phyloP scores from a whole-genome alignment of 2,329 filamentous ascomycete genomes.

The Fusarium equiseti region DNA sequence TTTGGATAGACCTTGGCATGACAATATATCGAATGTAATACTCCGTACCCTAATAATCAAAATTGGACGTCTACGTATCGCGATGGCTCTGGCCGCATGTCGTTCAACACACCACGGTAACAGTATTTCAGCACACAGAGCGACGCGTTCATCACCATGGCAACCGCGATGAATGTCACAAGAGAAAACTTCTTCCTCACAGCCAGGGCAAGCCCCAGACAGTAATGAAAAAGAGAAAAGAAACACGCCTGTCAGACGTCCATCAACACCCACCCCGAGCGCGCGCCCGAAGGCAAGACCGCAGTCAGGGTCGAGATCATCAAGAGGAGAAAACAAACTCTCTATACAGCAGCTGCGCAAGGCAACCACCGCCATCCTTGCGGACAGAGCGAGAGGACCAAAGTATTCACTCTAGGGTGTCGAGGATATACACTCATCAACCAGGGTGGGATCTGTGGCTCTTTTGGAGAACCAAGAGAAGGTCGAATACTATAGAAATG shows the following conservation, averaged over 20 bases:
- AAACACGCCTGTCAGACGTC: constrained; percentile 85
- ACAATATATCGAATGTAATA: not conserved
- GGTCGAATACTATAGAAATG: constrained; percentile 98
- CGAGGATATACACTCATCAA: constrained; percentile 75
- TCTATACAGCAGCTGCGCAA: constrained; percentile 73
- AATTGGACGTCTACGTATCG: rapidly evolving
- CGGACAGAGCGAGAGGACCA: constrained; percentile 47
- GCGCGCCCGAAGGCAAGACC: constrained; percentile 82
- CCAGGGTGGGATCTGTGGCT: constrained; percentile 86
- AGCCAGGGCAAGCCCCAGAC: constrained; percentile 59
- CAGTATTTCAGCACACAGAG: rapidly evolving
- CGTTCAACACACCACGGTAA: rapidly evolving
- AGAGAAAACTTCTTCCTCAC: constrained; percentile 63
- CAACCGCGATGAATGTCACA: rapidly evolving
- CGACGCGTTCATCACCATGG: rapidly evolving
- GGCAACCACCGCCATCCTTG: constrained; percentile 67
- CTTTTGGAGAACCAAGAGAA: constrained; percentile 90
- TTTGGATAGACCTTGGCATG: not conserved
- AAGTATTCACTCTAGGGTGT: constrained; percentile 59
- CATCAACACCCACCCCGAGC: constrained; percentile 84
- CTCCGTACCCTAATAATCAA: not conserved
- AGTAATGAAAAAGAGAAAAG: constrained; percentile 66
- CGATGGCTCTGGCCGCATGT: not conserved
- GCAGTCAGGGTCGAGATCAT: constrained; percentile 89
- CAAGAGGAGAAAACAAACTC: constrained; percentile 73